phyloP scores from a whole-genome alignment of 163 green algal genomes.

The Prototheca wickerhamii region DNA sequence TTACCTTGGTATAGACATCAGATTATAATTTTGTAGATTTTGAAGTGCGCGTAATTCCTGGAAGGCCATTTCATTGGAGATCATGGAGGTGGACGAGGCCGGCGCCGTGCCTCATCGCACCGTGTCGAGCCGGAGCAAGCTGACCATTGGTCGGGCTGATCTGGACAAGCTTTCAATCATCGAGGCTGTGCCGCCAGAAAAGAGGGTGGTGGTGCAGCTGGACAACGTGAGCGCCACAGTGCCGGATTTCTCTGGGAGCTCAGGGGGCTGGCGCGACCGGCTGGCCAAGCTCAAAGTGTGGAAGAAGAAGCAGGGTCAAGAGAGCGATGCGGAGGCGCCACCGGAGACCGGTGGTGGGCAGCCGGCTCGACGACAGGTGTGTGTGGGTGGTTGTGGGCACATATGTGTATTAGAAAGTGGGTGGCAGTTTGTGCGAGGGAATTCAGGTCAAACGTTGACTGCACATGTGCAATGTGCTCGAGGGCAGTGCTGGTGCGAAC shows the following conservation, averaged over 20 bases:
- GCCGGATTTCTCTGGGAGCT: background rate
- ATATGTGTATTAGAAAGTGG: background rate
- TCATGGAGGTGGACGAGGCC: no score
- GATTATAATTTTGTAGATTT: no score
- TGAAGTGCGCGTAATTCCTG: no score
- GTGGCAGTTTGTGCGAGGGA: background rate
- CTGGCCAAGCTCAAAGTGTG: background rate
- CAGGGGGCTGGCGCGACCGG: background rate
- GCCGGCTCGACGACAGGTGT: no score
- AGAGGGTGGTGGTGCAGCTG: background rate
- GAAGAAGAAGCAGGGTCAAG: no score
- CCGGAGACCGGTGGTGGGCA: no score
- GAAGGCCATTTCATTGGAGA: no score
- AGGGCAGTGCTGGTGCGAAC: background rate
- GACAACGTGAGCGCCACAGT: background rate
- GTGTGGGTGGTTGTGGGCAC: no score
- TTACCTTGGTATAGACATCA: no score
- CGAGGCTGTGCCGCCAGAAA: background rate
- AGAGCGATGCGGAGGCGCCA: no score
- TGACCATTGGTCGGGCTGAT: constrained; percentile 3
- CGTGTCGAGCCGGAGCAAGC: no score
- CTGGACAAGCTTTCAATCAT: constrained; percentile 5
- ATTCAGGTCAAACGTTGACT: background rate
- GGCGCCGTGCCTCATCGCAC: no score
- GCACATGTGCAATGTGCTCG: background rate